Evolutionary conservation across 805 yeast genomes (phyloP).

Genomic region (Metschnikowia orientalis): DNA sequence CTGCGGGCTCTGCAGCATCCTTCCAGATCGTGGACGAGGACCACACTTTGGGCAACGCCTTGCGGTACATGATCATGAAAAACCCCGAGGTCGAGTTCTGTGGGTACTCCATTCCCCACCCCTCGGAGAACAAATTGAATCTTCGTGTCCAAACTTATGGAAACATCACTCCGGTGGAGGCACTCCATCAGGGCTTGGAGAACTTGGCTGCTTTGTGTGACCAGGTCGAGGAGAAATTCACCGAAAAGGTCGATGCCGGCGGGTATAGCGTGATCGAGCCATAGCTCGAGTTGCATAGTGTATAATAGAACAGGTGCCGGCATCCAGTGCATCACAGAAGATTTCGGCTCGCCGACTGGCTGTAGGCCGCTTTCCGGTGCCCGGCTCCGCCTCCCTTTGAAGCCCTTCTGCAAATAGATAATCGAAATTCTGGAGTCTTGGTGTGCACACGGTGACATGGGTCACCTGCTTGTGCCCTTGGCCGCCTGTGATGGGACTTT

Average conservation of each 20-base stretch:
- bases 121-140: conserved; percentile 86
- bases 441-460: no score
- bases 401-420: no score
- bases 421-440: no score
- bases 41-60: conserved; percentile 92
- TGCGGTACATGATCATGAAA: conserved; percentile 92
- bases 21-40: conserved; percentile 92
- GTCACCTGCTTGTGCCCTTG: no score
- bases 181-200: conserved; percentile 84
- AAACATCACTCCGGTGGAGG: conserved; percentile 80
- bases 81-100: conserved; percentile 98
- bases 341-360: no score
- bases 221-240: conserved; percentile 74
- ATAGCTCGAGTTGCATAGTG: no score
- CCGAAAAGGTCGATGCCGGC: conserved; percentile 59
- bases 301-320: no score
- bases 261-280: conserved; percentile 49
- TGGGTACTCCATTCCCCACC: conserved; percentile 98
- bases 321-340: no score
- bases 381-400: no score
- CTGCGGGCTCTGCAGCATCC: conserved; percentile 87
- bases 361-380: no score
- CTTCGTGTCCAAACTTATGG: conserved; percentile 93
- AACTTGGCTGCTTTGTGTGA: conserved; percentile 80
- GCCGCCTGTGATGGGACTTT: no score